Evolutionary conservation across 208 protist genomes (phyloP).

Genomic region (Trypanosoma platydactyli): DNA sequence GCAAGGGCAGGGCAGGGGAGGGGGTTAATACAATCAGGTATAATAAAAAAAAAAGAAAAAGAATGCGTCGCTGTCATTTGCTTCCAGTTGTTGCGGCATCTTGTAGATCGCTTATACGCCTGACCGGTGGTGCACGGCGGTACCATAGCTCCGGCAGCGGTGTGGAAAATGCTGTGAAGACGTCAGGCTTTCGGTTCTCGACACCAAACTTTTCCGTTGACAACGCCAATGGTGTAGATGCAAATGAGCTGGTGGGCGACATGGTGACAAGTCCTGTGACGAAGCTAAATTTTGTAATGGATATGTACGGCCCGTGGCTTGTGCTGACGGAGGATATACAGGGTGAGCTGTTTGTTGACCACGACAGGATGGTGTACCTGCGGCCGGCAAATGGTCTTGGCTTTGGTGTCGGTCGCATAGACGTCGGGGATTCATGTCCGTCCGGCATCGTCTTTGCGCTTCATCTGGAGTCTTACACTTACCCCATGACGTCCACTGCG

Average conservation of each 20-base stretch:
- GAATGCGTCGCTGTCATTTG: conserved; percentile 6
- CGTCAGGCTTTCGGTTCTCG: conserved; percentile 56
- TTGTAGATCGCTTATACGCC: neutral
- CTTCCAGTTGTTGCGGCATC: neutral
- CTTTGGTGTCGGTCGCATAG: conserved; percentile 78
- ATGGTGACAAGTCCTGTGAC: conserved; percentile 60
- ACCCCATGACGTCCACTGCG: conserved; percentile 48
- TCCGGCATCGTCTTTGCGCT: conserved; percentile 67
- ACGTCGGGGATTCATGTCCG: conserved; percentile 38
- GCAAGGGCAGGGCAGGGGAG: neutral
- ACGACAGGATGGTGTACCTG: conserved; percentile 81
- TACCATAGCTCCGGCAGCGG: neutral
- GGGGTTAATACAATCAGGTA: neutral
- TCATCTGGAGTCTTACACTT: conserved; percentile 76
- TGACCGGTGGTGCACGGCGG: neutral
- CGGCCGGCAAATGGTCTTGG: conserved; percentile 84
- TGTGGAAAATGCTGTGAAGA: conserved; percentile 31
- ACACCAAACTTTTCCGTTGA: conserved; percentile 71
- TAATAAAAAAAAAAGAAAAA: neutral
- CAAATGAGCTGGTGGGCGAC: conserved; percentile 40
- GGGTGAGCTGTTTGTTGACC: conserved; percentile 88
- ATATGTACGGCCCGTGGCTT: conserved; percentile 87
- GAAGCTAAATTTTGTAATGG: conserved; percentile 50
- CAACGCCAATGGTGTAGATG: conserved; percentile 18
- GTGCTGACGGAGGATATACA: conserved; percentile 86